phyloP scores from a whole-genome alignment of 225 moss, liverwort and hornwort genomes.

The Bryoerythrophyllum caledonicum region DNA sequence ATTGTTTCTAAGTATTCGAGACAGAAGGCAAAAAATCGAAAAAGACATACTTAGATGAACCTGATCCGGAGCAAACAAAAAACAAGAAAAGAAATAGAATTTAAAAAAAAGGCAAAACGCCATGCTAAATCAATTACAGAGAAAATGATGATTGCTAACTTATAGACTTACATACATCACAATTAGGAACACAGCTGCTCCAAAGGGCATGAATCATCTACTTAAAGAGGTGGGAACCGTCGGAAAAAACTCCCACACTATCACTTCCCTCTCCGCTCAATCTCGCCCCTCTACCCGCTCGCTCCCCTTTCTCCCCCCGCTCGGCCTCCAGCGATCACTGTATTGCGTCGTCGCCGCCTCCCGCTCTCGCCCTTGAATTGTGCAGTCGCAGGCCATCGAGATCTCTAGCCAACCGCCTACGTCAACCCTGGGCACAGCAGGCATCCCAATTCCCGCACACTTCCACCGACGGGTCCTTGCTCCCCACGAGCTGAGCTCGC shows the following conservation, averaged over 20 bases:
- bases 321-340: slow-evolving; percentile 17
- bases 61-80: too few species aligned
- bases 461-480: neutral
- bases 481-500: neutral
- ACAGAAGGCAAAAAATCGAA: too few species aligned
- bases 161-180: too few species aligned
- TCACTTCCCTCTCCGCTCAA: slow-evolving; percentile 9
- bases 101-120: too few species aligned
- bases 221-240: neutral
- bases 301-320: neutral
- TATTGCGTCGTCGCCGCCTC: neutral
- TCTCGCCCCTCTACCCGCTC: neutral
- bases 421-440: neutral
- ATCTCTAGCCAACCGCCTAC: neutral
- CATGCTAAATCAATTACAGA: too few species aligned
- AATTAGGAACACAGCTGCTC: neutral
- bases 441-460: neutral
- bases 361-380: neutral
- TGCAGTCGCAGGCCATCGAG: neutral
- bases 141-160: too few species aligned
- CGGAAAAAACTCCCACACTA: slow-evolving; percentile 2
- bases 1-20: too few species aligned
- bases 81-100: too few species aligned
- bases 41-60: too few species aligned
- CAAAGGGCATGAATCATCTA: neutral